Evolutionary conservation across 495 filamentous ascomycete genomes (phyloP).

Genomic region (Melanomma pulvis-pyrius): DNA sequence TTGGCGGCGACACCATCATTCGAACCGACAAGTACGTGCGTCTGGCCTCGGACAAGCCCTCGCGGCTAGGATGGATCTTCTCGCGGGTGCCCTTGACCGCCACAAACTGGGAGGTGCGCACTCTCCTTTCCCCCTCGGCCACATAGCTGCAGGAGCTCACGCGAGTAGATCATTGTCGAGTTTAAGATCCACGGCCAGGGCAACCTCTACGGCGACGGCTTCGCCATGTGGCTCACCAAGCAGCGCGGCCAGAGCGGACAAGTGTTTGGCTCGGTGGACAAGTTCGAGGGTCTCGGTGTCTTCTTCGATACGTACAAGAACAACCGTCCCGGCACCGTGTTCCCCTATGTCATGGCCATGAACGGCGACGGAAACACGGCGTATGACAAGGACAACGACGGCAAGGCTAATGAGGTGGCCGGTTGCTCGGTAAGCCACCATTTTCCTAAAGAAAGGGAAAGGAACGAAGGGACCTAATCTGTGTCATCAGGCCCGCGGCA

Average conservation of each 20-base stretch:
- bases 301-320: constrained; percentile 99
- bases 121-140: background rate
- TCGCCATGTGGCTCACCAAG: constrained; percentile 98
- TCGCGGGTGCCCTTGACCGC: constrained; percentile 92
- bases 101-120: constrained; percentile 91
- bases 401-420: constrained; percentile 87
- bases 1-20: constrained; percentile 93
- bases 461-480: background rate
- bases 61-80: constrained; percentile 90
- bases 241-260: constrained; percentile 78
- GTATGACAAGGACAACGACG: constrained; percentile 94
- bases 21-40: constrained; percentile 95
- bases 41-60: constrained; percentile 85
- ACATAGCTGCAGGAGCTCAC: constrained; percentile 22
- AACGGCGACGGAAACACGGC: constrained; percentile 83
- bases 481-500: constrained; percentile 70
- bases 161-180: constrained; percentile 78
- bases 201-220: constrained; percentile 93
- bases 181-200: constrained; percentile 85
- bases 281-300: constrained; percentile 91
- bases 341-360: constrained; percentile 99
- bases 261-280: constrained; percentile 86
- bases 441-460: background rate
- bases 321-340: constrained; percentile 90
- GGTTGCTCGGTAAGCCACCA: constrained; percentile 74